These are phyloP conservation scores for Fusarium sacchari DNA, from an alignment of 2,329 filamentous ascomycete species.

Conservation along the genomic window DNA sequence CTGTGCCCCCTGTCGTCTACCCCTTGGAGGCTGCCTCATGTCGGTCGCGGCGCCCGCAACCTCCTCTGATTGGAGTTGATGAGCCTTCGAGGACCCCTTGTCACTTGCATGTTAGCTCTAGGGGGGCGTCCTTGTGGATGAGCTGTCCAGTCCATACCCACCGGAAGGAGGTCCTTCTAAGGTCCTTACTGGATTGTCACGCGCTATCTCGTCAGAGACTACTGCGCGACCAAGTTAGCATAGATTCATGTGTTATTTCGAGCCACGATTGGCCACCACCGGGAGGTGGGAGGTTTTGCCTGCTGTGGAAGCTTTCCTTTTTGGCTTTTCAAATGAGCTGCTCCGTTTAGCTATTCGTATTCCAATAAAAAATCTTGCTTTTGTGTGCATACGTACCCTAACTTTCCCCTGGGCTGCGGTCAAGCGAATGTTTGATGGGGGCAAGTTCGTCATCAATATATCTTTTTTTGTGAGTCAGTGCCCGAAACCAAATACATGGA, in stretches of 20 bases:
- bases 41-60: slow-evolving; percentile 40
- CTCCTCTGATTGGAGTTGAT: slow-evolving; percentile 34
- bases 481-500: slow-evolving; percentile 22
- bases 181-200: slow-evolving; percentile 38
- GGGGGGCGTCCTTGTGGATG: slow-evolving; percentile 23
- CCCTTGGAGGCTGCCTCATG: slow-evolving; percentile 35
- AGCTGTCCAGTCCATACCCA: slow-evolving; percentile 30
- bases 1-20: slow-evolving; percentile 24
- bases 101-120: slow-evolving; percentile 28
- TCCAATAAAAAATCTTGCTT: neutral
- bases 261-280: slow-evolving; percentile 30
- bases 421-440: slow-evolving; percentile 27
- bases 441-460: slow-evolving; percentile 33
- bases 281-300: slow-evolving; percentile 11
- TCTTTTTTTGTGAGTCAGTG: slow-evolving; percentile 26
- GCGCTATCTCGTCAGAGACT: slow-evolving; percentile 39
- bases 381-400: slow-evolving; percentile 14
- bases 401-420: slow-evolving; percentile 5
- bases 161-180: slow-evolving; percentile 31
- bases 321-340: neutral
- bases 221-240: slow-evolving; percentile 39
- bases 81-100: slow-evolving; percentile 19
- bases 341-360: slow-evolving; percentile 3
- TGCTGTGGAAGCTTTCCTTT: slow-evolving; percentile 1
- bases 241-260: slow-evolving; percentile 28